Conservation (phyloP, 768 basidiomycete species). For the Termitomyces eurrhizus region DNA sequence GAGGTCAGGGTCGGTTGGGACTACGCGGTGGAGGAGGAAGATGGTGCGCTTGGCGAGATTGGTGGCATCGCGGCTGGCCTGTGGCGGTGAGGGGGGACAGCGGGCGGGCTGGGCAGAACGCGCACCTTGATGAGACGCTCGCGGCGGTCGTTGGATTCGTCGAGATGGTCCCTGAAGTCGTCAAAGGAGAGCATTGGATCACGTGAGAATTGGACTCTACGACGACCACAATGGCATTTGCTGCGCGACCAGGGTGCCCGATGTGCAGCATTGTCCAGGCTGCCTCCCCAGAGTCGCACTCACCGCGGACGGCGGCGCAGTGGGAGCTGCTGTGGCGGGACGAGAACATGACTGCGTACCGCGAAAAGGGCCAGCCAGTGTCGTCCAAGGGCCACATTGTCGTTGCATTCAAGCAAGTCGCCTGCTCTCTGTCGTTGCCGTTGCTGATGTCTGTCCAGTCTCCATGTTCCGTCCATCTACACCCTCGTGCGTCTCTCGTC, state of each 20-base stretch:
- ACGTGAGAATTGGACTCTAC: constrained; percentile 8
- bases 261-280: constrained; percentile 70
- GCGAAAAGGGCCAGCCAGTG: constrained; percentile 65
- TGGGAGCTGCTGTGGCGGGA: constrained; percentile 72
- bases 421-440: not conserved
- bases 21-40: constrained; percentile 80
- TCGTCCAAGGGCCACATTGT: constrained; percentile 72
- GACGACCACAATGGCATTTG: constrained; percentile 44
- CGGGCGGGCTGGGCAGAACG: not conserved
- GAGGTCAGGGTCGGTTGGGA: constrained; percentile 32
- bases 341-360: constrained; percentile 72
- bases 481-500: constrained; percentile 47
- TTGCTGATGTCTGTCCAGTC: constrained; percentile 32
- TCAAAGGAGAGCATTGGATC: constrained; percentile 39
- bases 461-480: constrained; percentile 79
- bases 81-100: not conserved
- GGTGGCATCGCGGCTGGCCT: constrained; percentile 86
- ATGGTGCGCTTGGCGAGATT: constrained; percentile 91
- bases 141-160: constrained; percentile 81
- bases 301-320: constrained; percentile 42
- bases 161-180: constrained; percentile 66
- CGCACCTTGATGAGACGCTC: constrained; percentile 88
- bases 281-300: constrained; percentile 41
- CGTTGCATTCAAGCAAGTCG: constrained; percentile 69
- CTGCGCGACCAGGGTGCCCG: constrained; percentile 67